Evolutionary conservation across 768 basidiomycete genomes (phyloP).

Genomic region (Pulveroboletus ravenelii): DNA sequence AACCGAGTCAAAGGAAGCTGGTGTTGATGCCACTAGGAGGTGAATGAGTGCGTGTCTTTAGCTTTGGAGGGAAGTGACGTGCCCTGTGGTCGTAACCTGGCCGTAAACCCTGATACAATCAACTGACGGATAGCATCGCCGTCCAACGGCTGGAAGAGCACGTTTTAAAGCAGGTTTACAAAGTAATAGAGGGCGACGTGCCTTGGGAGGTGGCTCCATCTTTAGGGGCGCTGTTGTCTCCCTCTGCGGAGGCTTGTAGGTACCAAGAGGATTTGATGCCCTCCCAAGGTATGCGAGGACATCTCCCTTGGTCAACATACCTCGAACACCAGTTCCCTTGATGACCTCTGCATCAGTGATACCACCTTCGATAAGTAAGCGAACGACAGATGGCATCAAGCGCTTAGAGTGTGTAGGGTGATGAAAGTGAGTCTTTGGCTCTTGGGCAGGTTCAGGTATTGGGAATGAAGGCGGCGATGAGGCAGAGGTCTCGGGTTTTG

Average conservation of each 20-base stretch:
- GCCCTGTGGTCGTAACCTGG: conserved; percentile 51
- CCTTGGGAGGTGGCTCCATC: conserved; percentile 36
- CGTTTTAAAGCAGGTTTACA: background rate
- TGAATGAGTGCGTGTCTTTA: conserved; percentile 6
- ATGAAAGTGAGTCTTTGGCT: conserved; percentile 33
- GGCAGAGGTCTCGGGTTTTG: conserved; percentile 22
- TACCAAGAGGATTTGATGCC: conserved; percentile 72
- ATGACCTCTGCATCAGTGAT: conserved; percentile 61
- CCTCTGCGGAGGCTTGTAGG: conserved; percentile 49
- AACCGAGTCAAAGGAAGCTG: conserved; percentile 64
- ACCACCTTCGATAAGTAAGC: conserved; percentile 58
- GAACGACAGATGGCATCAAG: conserved; percentile 86
- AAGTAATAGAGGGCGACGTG: conserved; percentile 15
- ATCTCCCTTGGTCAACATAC: conserved; percentile 97
- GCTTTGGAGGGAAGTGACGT: conserved; percentile 12
- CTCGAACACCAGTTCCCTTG: conserved; percentile 83
- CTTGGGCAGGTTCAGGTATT: conserved; percentile 20
- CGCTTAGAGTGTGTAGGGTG: conserved; percentile 55
- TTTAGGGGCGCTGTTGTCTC: conserved; percentile 29
- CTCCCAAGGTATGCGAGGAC: conserved; percentile 82
- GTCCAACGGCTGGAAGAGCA: conserved; percentile 45
- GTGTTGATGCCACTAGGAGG: conserved; percentile 36
- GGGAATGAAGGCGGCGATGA: conserved; percentile 16
- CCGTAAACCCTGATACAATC: conserved; percentile 56
- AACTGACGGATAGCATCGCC: conserved; percentile 59